These are phyloP conservation scores for Pyrenophora tritici-repentis DNA, from an alignment of 2,329 filamentous ascomycete species.

Conservation along the genomic window DNA sequence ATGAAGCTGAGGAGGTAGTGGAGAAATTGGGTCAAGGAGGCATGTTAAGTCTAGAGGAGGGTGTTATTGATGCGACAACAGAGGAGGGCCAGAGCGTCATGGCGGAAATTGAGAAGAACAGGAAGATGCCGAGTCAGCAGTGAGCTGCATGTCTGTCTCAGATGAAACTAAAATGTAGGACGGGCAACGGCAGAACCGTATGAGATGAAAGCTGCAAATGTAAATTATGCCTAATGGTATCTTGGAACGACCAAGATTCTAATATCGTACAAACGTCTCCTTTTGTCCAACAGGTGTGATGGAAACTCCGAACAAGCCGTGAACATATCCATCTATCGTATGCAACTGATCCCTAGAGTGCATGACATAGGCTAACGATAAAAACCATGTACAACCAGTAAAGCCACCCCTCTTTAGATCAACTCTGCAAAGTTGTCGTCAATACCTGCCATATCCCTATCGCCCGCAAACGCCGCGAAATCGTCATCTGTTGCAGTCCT, in stretches of 20 bases:
- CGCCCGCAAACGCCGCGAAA: slow-evolving; percentile 48
- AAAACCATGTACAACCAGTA: too few species aligned
- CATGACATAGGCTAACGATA: too few species aligned
- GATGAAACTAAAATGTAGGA: too few species aligned
- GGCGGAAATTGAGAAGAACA: slow-evolving; percentile 65
- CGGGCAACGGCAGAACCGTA: background rate
- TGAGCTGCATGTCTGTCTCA: background rate
- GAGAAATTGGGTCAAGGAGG: slow-evolving; percentile 80
- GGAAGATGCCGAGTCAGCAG: slow-evolving; percentile 50
- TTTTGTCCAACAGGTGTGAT: too few species aligned
- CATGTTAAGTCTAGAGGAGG: slow-evolving; percentile 87
- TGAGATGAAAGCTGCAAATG: slow-evolving; percentile 4
- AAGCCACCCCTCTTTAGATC: slow-evolving; percentile 25
- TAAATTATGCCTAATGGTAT: slow-evolving; percentile 14
- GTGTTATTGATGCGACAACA: slow-evolving; percentile 94
- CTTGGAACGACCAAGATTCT: slow-evolving; percentile 4
- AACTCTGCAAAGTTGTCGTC: slow-evolving; percentile 67
- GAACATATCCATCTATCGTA: too few species aligned
- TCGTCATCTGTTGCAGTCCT: slow-evolving; percentile 42
- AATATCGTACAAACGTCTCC: too few species aligned
- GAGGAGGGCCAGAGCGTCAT: slow-evolving; percentile 79
- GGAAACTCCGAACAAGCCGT: too few species aligned
- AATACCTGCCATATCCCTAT: slow-evolving; percentile 60
- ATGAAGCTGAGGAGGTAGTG: slow-evolving; percentile 84
- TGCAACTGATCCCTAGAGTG: too few species aligned